These are phyloP conservation scores for Chrysopogon serrulatus DNA, from an alignment of 176 grass and related monocot species.

Conservation along the genomic window DNA sequence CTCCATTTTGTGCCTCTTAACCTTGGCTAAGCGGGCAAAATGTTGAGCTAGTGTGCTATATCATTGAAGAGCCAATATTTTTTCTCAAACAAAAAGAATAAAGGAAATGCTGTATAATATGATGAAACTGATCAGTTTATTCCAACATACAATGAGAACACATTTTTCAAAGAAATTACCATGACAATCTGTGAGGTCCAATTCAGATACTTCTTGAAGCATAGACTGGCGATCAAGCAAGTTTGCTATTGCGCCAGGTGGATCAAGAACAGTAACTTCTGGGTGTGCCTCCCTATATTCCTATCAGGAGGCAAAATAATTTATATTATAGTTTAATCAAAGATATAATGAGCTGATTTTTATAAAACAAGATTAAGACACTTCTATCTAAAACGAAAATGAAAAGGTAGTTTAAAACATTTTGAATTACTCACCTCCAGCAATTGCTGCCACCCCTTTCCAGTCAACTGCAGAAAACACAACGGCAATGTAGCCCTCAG, in stretches of 20 bases:
- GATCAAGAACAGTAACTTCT: constrained; percentile 96
- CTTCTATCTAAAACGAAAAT: constrained; percentile 4
- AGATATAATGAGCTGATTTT: neutral
- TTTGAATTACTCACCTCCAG: constrained; percentile 69
- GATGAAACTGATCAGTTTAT: neutral
- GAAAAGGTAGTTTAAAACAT: constrained; percentile 25
- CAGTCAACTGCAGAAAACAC: constrained; percentile 58
- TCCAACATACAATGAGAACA: constrained; percentile 6
- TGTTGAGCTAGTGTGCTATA: neutral
- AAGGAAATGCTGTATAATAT: neutral
- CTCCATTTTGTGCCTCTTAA: neutral
- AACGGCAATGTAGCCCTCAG: neutral
- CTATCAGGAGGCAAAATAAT: constrained; percentile 29
- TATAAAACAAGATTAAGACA: constrained; percentile 6
- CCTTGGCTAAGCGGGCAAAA: neutral
- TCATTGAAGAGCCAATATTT: neutral
- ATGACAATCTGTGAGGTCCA: constrained; percentile 71
- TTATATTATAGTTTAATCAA: neutral
- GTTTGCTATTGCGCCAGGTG: constrained; percentile 87
- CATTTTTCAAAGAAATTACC: constrained; percentile 56
- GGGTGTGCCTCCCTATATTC: constrained; percentile 79
- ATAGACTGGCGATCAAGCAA: constrained; percentile 88
- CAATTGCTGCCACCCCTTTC: constrained; percentile 77
- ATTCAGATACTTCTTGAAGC: constrained; percentile 88
- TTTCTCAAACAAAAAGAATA: neutral